A percentile compares a stretch with the other conserved stretches of the same genome.
phyloP scores from a whole-genome alignment of 805 yeast species.

The Candida chauliodis region DNA sequence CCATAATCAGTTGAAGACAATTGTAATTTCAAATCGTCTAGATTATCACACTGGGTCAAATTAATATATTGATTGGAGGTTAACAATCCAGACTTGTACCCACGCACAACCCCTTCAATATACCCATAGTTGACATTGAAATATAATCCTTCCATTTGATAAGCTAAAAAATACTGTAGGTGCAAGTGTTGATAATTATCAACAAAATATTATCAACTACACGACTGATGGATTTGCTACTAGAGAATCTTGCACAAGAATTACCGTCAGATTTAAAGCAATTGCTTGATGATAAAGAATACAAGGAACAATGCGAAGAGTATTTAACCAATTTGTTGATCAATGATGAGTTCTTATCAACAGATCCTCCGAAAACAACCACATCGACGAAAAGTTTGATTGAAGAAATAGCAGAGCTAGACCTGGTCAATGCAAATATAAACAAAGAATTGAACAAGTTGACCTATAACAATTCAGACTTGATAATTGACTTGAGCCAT shows the following conservation, averaged over 20 bases:
- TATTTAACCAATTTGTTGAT: constrained; percentile 43
- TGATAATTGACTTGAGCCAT: constrained; percentile 40
- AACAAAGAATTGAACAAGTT: constrained; percentile 45
- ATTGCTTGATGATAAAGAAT: constrained; percentile 12
- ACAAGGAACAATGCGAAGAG: constrained; percentile 3
- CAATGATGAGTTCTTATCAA: constrained; percentile 45
- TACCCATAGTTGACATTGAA: constrained; percentile 89
- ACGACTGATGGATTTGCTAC: constrained; percentile 17
- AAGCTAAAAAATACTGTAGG: not conserved
- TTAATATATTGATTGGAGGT: constrained; percentile 80
- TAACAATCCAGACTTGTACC: constrained; percentile 82
- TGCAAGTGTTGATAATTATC: not conserved
- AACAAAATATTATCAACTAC: not conserved
- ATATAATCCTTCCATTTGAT: constrained; percentile 82
- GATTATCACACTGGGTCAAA: constrained; percentile 90
- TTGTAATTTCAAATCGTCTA: constrained; percentile 92
- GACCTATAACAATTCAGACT: constrained; percentile 40
- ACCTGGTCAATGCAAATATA: constrained; percentile 47
- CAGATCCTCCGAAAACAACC: constrained; percentile 38
- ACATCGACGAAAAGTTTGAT: constrained; percentile 35
- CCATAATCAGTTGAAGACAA: constrained; percentile 96
- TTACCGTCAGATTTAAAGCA: constrained; percentile 21
- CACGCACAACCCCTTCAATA: constrained; percentile 93
- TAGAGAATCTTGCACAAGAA: constrained; percentile 27
- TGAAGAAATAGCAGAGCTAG: constrained; percentile 74